phyloP scores from a whole-genome alignment of 768 basidiomycete species.

The Pisolithus tinctorius region DNA sequence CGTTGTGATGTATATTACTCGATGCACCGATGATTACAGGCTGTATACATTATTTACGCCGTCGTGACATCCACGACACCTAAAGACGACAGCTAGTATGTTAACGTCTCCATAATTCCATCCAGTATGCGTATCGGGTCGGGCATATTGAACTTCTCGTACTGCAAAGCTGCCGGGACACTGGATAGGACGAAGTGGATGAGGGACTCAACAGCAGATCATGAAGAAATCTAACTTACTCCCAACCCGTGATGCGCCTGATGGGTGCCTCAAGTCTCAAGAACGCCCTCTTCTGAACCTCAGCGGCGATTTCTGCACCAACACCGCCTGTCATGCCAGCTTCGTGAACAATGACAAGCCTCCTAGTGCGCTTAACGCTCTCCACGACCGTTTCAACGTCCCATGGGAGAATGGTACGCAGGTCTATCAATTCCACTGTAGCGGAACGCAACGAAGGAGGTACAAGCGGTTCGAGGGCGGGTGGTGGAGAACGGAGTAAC shows the following conservation, averaged over 20 bases:
- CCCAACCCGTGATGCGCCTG: conserved; percentile 85
- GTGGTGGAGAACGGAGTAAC: conserved; percentile 61
- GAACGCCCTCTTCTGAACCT: conserved; percentile 85
- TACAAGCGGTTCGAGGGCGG: conserved; percentile 54
- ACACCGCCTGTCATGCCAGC: conserved; percentile 82
- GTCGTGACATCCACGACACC: not conserved
- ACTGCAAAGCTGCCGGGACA: conserved; percentile 77
- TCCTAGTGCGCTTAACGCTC: conserved; percentile 79
- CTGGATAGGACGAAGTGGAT: conserved; percentile 30
- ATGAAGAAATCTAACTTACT: conserved; percentile 51
- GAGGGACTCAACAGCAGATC: not conserved
- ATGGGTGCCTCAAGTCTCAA: conserved; percentile 85
- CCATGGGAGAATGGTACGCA: conserved; percentile 87
- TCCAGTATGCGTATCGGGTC: conserved; percentile 81
- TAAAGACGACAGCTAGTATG: conserved; percentile 36
- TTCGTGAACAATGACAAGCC: conserved; percentile 88
- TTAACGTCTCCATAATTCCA: conserved; percentile 74
- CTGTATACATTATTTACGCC: not conserved
- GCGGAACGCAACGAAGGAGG: conserved; percentile 60
- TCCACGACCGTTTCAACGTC: conserved; percentile 75
- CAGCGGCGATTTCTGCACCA: conserved; percentile 89
- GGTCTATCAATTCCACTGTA: conserved; percentile 82
- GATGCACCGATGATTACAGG: not conserved
- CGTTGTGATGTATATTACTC: not conserved
- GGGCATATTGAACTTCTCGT: conserved; percentile 89